Evolutionary conservation across 352 stramenopile genomes (phyloP), one percentile per base, ranked within the genome.

Genomic region (Globisporangium acanthophoron): DNA sequence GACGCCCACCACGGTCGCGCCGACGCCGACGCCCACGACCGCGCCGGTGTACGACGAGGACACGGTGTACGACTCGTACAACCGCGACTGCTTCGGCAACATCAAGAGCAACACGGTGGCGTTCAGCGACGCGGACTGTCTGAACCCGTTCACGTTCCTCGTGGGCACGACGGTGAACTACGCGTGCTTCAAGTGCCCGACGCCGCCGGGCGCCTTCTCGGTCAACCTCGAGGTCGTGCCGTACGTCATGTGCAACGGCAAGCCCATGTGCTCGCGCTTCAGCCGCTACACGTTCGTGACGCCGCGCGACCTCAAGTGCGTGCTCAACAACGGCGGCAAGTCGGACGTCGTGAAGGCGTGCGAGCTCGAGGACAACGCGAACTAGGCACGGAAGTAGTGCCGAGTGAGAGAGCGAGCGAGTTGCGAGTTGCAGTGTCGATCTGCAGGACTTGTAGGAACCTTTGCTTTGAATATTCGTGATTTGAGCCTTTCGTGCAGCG

Each of bases 251-350:
- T 73, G 66, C 55, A 62, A 54, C 21, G 56, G 39, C 61, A 54
- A 62, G 58, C 65, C 65, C 18, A 54, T 72, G 16, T 72, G 65
- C 58, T 61, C 56, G 15, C 54, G 55, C 48, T 65, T 71, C 45
- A 31, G 43, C 43, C 21, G 44, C 41, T 71, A 61, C 50, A 39
- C n/a, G 37, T 49, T 62, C 37, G 33, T 71, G 27, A 62, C 57
- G 7, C 56, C 50, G 20, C 40, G 29, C 24, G 61, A 71, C 21
- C 41, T 71, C 47, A 57, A 64, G 56, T 71, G 65, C 54, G 54
- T 64, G 52, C 43, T 68, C 46, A 40, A 53, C 16, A 52, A 56
- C 46, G 63, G 63, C 48, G 65, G 60, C 56, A 55, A 43, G 21
- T 51, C 48, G n/a, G 35, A 62, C n/a, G 53, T 67, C n/a, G 57